Evolutionary conservation across 164 flowering plant species (phyloP).

Genomic region (Umbellularia californica): DNA sequence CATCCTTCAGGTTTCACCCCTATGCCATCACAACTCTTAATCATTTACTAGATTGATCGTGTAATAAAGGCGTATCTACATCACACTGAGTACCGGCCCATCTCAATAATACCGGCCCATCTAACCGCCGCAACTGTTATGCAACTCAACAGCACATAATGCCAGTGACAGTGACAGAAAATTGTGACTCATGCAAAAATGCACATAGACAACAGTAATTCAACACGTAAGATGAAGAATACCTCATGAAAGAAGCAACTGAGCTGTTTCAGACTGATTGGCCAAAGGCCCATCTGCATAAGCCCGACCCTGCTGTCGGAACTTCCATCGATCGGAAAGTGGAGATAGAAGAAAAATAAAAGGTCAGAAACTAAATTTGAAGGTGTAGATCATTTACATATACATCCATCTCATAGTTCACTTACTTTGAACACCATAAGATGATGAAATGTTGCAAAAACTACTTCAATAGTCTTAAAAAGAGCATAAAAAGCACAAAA

Average conservation of each 20-base stretch:
- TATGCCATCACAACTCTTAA: no score
- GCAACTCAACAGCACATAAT: no score
- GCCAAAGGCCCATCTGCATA: conserved; percentile 3
- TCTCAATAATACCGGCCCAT: no score
- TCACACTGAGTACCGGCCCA: no score
- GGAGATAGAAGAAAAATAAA: neutral
- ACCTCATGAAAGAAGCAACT: neutral
- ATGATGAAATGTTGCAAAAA: conserved; percentile 1
- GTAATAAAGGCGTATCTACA: neutral
- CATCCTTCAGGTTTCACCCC: neutral
- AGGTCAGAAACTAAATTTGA: conserved; percentile 4
- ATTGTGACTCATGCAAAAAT: neutral
- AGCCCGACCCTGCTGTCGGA: conserved; percentile 2
- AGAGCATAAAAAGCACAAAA: neutral
- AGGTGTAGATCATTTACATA: neutral
- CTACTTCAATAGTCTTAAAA: neutral
- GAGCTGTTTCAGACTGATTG: neutral
- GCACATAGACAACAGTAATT: neutral
- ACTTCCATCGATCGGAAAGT: neutral
- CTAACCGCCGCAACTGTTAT: no score
- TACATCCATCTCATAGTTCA: neutral
- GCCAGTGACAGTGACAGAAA: no score
- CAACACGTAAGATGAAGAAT: neutral
- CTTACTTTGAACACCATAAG: neutral
- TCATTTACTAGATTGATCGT: neutral